Conservation (phyloP, 176 grass and related monocot species). For the Echinochloa phyllopogon region DNA sequence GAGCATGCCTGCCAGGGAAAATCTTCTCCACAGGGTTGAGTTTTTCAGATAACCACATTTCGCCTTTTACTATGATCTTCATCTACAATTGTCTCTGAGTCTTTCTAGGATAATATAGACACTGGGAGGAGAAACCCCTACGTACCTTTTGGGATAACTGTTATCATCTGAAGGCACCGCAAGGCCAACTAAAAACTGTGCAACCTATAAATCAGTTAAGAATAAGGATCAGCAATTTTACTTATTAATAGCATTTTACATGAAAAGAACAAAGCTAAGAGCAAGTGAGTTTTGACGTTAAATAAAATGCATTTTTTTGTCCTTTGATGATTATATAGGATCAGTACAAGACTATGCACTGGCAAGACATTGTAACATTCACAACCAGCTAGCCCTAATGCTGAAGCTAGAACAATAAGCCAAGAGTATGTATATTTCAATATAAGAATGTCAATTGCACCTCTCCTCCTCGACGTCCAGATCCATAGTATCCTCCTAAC, state of each 20-base stretch:
- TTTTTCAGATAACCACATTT: conserved; percentile 18
- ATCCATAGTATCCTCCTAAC: conserved; percentile 95
- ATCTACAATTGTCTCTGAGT: neutral
- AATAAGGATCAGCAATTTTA: conserved; percentile 25
- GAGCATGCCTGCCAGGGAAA: neutral
- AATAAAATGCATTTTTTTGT: conserved; percentile 22
- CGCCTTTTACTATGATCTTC: neutral
- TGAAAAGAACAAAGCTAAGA: conserved; percentile 18
- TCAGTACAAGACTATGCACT: neutral
- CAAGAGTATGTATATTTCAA: conserved; percentile 2
- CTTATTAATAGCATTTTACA: conserved; percentile 26
- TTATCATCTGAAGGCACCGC: conserved; percentile 80
- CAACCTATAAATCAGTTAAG: conserved; percentile 62
- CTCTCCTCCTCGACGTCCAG: conserved; percentile 89
- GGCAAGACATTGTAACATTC: conserved; percentile 28
- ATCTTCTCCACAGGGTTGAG: neutral
- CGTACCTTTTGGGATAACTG: conserved; percentile 82
- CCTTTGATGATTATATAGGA: conserved; percentile 19
- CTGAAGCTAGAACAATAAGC: conserved; percentile 12
- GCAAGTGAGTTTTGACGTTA: neutral
- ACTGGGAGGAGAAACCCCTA: conserved; percentile 18
- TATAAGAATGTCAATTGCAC: conserved; percentile 46
- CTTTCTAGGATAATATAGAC: conserved; percentile 20
- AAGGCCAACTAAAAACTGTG: conserved; percentile 96
- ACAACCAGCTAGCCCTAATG: conserved; percentile 18